Conservation (phyloP, 2,329 filamentous ascomycete species). For the Scopulariopsis brevicaulis region DNA sequence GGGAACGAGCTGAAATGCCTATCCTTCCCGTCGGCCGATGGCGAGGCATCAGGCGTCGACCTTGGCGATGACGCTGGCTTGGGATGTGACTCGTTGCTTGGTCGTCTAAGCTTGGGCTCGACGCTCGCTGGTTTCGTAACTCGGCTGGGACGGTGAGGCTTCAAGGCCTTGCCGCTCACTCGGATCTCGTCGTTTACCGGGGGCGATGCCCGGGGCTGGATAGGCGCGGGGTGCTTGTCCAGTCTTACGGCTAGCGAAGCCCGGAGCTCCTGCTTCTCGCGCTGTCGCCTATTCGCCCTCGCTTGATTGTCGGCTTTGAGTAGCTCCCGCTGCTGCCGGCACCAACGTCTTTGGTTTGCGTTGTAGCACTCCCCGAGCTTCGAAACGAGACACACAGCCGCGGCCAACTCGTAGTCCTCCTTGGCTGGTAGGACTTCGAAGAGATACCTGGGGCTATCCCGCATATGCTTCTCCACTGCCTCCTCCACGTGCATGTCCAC, state of each 20-base stretch:
- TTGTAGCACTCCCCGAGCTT: conserved; percentile 34
- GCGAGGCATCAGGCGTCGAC: conserved; percentile 27
- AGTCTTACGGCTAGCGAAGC: not conserved
- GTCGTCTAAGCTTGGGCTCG: conserved; percentile 22
- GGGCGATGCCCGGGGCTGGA: conserved; percentile 24
- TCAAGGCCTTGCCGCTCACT: not conserved
- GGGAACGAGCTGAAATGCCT: conserved; percentile 64
- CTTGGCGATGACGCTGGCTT: conserved; percentile 24
- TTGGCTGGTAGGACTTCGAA: conserved; percentile 34
- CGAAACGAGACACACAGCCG: conserved; percentile 34
- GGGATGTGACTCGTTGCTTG: conserved; percentile 5
- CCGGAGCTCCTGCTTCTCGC: conserved; percentile 8
- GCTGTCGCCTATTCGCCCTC: conserved; percentile 13
- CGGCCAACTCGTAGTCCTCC: conserved; percentile 40
- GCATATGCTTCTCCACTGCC: not conserved
- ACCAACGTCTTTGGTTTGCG: conserved; percentile 32
- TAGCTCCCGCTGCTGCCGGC: conserved; percentile 33
- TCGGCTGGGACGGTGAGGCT: conserved; percentile 9
- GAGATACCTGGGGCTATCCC: conserved; percentile 15
- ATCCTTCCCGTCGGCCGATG: conserved; percentile 45
- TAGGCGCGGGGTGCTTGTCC: conserved; percentile 22
- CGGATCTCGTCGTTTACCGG: not conserved
- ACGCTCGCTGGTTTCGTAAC: conserved; percentile 21
- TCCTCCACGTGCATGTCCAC: conserved; percentile 13
- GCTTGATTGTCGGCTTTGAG: conserved; percentile 35